Evolutionary conservation across 2,329 filamentous ascomycete genomes (phyloP).

Genomic region (Nigrospora sphaerica): DNA sequence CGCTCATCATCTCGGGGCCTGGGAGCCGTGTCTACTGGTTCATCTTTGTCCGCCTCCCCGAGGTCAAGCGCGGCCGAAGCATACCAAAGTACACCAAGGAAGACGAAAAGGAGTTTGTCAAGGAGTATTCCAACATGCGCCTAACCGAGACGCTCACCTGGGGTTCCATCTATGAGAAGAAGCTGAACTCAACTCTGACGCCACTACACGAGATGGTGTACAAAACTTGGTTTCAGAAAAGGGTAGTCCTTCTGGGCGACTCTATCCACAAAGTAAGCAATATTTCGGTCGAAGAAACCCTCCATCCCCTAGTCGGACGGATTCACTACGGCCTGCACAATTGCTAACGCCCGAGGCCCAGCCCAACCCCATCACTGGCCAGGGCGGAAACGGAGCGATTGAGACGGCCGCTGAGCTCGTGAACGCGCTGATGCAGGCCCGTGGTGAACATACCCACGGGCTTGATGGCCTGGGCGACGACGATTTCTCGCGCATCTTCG

Average conservation of each 20-base stretch:
- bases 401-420: conserved; percentile 17
- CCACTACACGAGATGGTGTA: conserved; percentile 24
- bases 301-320: neutral
- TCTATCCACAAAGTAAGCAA: conserved; percentile 22
- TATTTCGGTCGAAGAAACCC: neutral
- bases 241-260: conserved; percentile 24
- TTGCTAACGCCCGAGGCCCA: conserved; percentile 3
- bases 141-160: conserved; percentile 18
- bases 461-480: too few species aligned
- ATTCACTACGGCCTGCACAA: neutral
- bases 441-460: neutral
- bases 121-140: conserved; percentile 11
- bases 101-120: conserved; percentile 20
- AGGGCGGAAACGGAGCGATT: conserved; percentile 20
- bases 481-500: too few species aligned
- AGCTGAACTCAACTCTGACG: conserved; percentile 19
- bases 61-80: conserved; percentile 19
- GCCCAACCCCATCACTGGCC: conserved; percentile 18
- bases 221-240: conserved; percentile 23
- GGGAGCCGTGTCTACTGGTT: conserved; percentile 27
- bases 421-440: conserved; percentile 10
- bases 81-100: conserved; percentile 24
- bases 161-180: conserved; percentile 20
- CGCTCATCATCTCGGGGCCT: conserved; percentile 21
- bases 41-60: conserved; percentile 20